Evolutionary conservation across 2,329 filamentous ascomycete genomes (phyloP).

Genomic region (Dissoconium aciculare): DNA sequence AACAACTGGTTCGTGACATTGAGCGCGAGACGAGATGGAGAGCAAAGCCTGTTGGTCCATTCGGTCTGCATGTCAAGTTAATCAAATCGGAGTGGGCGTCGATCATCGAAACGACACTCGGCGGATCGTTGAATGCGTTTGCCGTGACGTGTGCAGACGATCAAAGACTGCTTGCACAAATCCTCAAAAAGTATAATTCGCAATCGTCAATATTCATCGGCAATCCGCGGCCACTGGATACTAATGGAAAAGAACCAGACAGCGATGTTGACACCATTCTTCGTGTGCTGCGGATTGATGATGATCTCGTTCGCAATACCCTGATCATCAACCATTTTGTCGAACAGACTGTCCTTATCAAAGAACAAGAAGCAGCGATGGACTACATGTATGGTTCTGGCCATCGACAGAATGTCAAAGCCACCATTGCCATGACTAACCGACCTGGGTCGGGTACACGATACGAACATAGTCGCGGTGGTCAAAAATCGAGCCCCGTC

Average conservation of each 20-base stretch:
- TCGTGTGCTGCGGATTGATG: constrained; percentile 63
- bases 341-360: constrained; percentile 71
- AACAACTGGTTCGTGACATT: constrained; percentile 52
- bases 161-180: constrained; percentile 47
- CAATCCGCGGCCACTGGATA: constrained; percentile 41
- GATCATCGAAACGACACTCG: constrained; percentile 64
- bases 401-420: constrained; percentile 50
- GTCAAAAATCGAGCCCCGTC: constrained; percentile 38
- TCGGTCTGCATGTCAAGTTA: constrained; percentile 65
- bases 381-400: constrained; percentile 48
- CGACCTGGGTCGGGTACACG: constrained; percentile 45
- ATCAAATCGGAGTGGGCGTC: constrained; percentile 68
- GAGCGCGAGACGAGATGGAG: constrained; percentile 53
- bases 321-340: constrained; percentile 70
- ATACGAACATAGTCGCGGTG: constrained; percentile 39
- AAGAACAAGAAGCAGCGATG: constrained; percentile 50
- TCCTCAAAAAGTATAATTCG: constrained; percentile 50
- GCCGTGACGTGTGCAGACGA: constrained; percentile 67
- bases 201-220: constrained; percentile 47
- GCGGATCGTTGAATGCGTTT: constrained; percentile 57
- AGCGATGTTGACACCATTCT: constrained; percentile 59
- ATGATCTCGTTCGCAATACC: constrained; percentile 61
- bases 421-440: constrained; percentile 51
- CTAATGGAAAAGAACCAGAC: constrained; percentile 58
- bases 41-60: constrained; percentile 63